Conservation (phyloP, 163 green algal genomes). For the Volvox carteri region DNA sequence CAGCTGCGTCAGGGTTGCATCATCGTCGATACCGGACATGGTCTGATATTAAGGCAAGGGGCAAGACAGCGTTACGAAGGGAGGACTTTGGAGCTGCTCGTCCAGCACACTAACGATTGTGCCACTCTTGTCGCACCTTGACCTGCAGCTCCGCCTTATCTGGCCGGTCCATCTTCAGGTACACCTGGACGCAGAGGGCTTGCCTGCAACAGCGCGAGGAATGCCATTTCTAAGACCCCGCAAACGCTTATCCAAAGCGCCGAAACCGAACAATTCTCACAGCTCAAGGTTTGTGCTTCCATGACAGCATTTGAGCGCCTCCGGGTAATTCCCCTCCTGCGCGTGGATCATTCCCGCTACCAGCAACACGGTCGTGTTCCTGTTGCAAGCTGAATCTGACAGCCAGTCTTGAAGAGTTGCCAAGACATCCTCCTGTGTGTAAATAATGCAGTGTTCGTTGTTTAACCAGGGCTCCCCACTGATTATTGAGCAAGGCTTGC, state of each 20-base stretch:
- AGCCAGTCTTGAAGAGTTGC: conserved; percentile 82
- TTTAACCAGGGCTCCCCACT: too few relatives aligned
- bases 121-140: conserved; percentile 79
- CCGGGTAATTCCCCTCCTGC: conserved; percentile 90
- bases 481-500: conserved; percentile 54
- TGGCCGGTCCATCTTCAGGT: conserved; percentile 92
- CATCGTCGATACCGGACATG: conserved; percentile 95
- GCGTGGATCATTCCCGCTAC: conserved; percentile 87
- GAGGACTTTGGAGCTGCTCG: too few relatives aligned
- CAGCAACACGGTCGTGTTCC: conserved; percentile 89
- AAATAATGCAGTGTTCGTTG: too few relatives aligned
- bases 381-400: conserved; percentile 79
- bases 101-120: too few relatives aligned
- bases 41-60: conserved; percentile 59
- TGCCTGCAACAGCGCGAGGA: conserved; percentile 54
- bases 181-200: conserved; percentile 85
- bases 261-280: too few relatives aligned
- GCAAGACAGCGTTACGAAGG: conserved; percentile 4
- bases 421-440: conserved; percentile 78
- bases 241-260: too few relatives aligned
- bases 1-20: conserved; percentile 96
- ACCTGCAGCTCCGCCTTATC: conserved; percentile 94
- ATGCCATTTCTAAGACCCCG: too few relatives aligned
- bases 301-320: conserved; percentile 92
- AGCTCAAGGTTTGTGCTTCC: conserved; percentile 86